These are phyloP conservation scores for Sisymbrium altissimum DNA, from an alignment of 345 rosid genomes.

Conservation along the genomic window DNA sequence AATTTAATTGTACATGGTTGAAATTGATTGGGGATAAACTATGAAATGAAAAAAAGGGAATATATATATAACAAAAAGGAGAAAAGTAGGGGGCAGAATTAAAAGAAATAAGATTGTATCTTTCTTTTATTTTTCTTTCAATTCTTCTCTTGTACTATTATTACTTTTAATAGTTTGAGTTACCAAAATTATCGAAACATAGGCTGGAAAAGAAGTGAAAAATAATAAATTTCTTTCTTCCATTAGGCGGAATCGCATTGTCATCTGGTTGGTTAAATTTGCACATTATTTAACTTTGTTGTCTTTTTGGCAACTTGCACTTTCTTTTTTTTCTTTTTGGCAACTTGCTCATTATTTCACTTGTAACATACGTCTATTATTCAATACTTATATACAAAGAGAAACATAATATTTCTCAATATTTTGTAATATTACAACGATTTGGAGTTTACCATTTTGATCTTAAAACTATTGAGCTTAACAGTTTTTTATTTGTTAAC, in stretches of 20 bases:
- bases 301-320: not conserved
- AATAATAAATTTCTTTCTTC: not conserved
- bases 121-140: not conserved
- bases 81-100: conserved; percentile 17
- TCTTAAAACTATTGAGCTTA: not conserved
- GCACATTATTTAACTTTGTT: conserved; percentile 1
- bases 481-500: not conserved
- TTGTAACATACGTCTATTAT: not conserved
- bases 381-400: not conserved
- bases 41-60: not conserved
- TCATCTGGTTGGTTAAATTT: conserved; percentile 18
- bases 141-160: not conserved
- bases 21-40: conserved; percentile 12
- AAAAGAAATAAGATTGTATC: conserved; percentile 22
- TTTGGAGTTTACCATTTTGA: not conserved
- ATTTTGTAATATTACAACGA: no score
- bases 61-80: conserved; percentile 22
- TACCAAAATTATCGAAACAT: conserved; percentile 16
- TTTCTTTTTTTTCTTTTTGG: not conserved
- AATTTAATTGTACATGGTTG: conserved; percentile 31
- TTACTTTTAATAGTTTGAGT: not conserved
- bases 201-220: not conserved
- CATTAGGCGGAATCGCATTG: conserved; percentile 22
- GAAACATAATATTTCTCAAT: not conserved
- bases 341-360: conserved; percentile 11